Conservation (phyloP, 1,139 yeast species). For the Zygoascus hellenicus region DNA sequence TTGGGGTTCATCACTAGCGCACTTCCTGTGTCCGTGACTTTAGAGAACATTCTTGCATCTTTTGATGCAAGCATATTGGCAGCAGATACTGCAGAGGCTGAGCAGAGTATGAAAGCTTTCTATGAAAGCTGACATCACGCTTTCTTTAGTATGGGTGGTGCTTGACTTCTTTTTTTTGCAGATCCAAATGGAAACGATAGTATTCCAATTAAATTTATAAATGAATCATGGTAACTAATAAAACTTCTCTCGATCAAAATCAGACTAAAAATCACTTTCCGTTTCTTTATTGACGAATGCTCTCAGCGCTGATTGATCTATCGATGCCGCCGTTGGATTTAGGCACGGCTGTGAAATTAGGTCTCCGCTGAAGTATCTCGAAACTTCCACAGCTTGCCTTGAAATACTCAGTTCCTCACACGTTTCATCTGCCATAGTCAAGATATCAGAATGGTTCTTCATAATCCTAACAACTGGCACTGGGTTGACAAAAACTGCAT, state of each 20-base stretch:
- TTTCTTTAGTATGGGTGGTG: too few relatives aligned
- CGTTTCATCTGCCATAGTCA: not conserved
- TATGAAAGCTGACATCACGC: not conserved
- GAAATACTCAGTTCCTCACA: not conserved
- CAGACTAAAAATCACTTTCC: too few relatives aligned
- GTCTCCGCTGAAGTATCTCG: constrained; percentile 6
- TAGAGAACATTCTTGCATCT: constrained; percentile 13
- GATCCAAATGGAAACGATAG: too few relatives aligned
- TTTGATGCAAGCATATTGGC: constrained; percentile 15
- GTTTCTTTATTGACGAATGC: too few relatives aligned
- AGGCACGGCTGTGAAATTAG: too few relatives aligned
- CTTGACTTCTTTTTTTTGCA: too few relatives aligned
- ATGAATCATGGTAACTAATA: too few relatives aligned
- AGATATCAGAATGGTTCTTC: constrained; percentile 49
- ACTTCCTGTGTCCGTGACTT: constrained; percentile 23
- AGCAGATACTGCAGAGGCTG: constrained; percentile 11
- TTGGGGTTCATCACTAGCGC: constrained; percentile 35
- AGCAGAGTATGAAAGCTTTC: constrained; percentile 1
- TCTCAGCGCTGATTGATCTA: too few relatives aligned
- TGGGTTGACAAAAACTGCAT: constrained; percentile 99
- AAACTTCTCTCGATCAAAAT: too few relatives aligned
- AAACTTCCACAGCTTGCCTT: constrained; percentile 1
- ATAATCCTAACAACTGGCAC: constrained; percentile 85
- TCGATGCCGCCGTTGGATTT: too few relatives aligned
- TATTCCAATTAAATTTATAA: too few relatives aligned